phyloP scores from a whole-genome alignment of 225 moss, liverwort and hornwort genomes.

The Takakia lepidozioides region DNA sequence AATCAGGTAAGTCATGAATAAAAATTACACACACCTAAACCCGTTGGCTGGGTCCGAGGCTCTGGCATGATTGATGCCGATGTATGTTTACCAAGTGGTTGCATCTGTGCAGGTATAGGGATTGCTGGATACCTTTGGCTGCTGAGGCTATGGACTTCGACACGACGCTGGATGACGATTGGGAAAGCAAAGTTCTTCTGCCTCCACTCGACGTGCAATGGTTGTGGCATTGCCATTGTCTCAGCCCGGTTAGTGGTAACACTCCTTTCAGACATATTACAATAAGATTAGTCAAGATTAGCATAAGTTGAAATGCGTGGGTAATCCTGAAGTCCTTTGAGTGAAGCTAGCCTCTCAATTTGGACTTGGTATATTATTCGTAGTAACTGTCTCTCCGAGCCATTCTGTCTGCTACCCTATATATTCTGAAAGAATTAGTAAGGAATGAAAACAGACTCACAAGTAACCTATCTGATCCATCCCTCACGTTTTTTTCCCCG shows the following conservation, averaged over 20 bases:
- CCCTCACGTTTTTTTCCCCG: background rate
- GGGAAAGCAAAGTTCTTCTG: slow-evolving; percentile 29
- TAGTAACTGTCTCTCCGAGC: too few relatives aligned
- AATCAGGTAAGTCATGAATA: background rate
- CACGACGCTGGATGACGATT: slow-evolving; percentile 7
- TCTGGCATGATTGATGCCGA: background rate
- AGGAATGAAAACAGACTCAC: too few relatives aligned
- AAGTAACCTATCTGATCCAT: too few relatives aligned
- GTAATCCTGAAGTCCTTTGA: too few relatives aligned
- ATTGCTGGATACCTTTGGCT: slow-evolving; percentile 82
- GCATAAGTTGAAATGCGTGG: too few relatives aligned
- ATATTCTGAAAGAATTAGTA: background rate
- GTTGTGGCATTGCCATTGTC: slow-evolving; percentile 97
- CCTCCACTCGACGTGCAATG: slow-evolving; percentile 84
- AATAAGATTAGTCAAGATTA: too few relatives aligned
- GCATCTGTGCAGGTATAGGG: slow-evolving; percentile 38
- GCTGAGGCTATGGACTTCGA: slow-evolving; percentile 30
- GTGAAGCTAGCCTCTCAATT: too few relatives aligned
- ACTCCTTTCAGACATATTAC: too few relatives aligned
- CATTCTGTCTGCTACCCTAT: too few relatives aligned
- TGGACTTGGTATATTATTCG: too few relatives aligned
- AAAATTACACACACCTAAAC: too few relatives aligned
- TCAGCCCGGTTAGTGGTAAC: slow-evolving; percentile 76
- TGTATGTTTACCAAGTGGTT: background rate
- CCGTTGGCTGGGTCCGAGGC: too few relatives aligned